phyloP scores from a whole-genome alignment of 257 asterid genomes.

The Asclepias syriaca region DNA sequence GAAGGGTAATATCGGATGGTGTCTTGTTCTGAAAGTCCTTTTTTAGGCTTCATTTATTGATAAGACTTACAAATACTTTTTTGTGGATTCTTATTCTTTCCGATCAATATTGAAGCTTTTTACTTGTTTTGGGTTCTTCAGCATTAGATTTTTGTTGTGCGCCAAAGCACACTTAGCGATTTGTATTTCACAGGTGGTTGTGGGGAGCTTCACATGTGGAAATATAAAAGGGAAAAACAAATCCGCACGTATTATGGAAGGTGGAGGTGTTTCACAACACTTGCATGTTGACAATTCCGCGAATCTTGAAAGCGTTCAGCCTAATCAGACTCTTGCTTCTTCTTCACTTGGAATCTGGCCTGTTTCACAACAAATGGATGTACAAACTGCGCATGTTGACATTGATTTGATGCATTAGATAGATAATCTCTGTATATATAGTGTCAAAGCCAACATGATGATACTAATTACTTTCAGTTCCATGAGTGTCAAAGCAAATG shows the following conservation, averaged over 20 bases:
- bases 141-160: background rate
- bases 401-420: conserved; percentile 43
- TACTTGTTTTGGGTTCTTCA: background rate
- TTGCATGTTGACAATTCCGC: conserved; percentile 25
- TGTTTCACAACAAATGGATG: conserved; percentile 36
- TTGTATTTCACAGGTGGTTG: conserved; percentile 45
- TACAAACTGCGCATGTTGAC: conserved; percentile 32
- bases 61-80: background rate
- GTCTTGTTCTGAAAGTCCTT: background rate
- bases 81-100: too few species aligned
- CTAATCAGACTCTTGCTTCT: conserved; percentile 40
- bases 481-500: background rate
- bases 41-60: background rate
- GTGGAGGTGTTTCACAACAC: conserved; percentile 37
- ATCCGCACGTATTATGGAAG: conserved; percentile 32
- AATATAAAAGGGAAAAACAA: conserved; percentile 47
- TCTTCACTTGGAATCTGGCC: conserved; percentile 53
- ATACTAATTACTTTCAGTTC: conserved; percentile 21
- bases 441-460: conserved; percentile 20
- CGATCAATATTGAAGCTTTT: background rate
- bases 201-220: conserved; percentile 52
- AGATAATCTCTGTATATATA: conserved; percentile 23
- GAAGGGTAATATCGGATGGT: background rate
- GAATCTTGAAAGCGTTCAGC: conserved; percentile 35
- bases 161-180: background rate